Evolutionary conservation across 192 early-diverging fungal genomes (phyloP), one percentile per base, ranked within the genome.

Genomic region (Phycomyces nitens): DNA sequence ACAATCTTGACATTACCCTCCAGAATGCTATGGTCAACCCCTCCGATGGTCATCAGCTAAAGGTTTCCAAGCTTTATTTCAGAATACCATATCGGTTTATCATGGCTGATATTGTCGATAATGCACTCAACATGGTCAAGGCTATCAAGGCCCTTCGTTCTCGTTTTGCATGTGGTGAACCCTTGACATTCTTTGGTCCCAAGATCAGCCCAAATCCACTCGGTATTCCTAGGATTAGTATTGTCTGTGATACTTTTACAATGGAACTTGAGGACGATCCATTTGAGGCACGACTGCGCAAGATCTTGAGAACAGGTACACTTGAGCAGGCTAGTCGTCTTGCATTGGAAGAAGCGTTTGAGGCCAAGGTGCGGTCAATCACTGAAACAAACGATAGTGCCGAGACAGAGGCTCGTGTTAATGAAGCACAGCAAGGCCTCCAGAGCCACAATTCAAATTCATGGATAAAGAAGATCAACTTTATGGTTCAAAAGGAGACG

Each of bases 221-320:
- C 11, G 0, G 53, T 2, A 47, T 80, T 26, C 69, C 75, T 5
- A 54, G 41, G 18, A 54, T 77, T 11, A 56, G 47, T 12, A 24
- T 80, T 21, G 52, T 53, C 4, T 66, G 77, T 49, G 63, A 60
- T 4, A 56, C 62, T 7, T 44, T 80, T 15, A 71, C 68, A 0
- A 52, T 80, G 14, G 53, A 72, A 3, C 42, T 80, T 24, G 75
- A 80, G 22, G 78, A 80, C 42, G 75, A 80, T 62, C 78, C 78
- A 16, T 77, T 80, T 52, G 78, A 80, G 61, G 61, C 58, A 29
- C 38, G 62, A 21, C 27, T 80, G 34, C 56, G 72, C 20, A 16
- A 62, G 8, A 77, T 71, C 18, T 74, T 72, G 65, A 66, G 57
- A 53, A 54, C 72, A 9, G 78, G 78, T 16, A 18, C 70, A 0